Conservation (phyloP, 768 basidiomycete genomes). For the Suillus hirtellus region DNA sequence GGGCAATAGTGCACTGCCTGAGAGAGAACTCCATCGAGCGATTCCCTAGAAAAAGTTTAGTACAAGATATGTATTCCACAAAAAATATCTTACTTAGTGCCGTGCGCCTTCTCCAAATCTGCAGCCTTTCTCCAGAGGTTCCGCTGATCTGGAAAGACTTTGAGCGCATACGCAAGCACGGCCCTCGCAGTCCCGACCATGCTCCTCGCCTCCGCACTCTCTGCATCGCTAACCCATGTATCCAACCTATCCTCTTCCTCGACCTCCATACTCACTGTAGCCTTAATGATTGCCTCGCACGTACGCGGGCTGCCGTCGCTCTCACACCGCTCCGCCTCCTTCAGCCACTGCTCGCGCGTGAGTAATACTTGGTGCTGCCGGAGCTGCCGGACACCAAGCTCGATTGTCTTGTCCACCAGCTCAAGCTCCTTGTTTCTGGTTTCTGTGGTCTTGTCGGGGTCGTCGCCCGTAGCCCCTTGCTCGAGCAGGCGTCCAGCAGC, state of each 20-base stretch:
- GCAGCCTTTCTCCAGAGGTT: constrained; percentile 91
- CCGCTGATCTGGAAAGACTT: constrained; percentile 85
- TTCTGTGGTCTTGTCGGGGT: constrained; percentile 47
- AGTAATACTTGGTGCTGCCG: constrained; percentile 83
- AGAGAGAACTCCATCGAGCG: constrained; percentile 76
- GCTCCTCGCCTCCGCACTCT: constrained; percentile 72
- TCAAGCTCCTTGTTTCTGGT: constrained; percentile 65
- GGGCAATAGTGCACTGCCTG: constrained; percentile 90
- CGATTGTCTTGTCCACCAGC: constrained; percentile 86
- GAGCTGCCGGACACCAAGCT: constrained; percentile 76
- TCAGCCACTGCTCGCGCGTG: constrained; percentile 90
- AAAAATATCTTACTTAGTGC: constrained; percentile 56
- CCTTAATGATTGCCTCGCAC: constrained; percentile 93
- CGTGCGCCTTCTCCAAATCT: constrained; percentile 90
- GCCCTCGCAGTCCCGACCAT: constrained; percentile 84
- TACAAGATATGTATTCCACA: background rate
- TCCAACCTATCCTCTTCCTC: constrained; percentile 93
- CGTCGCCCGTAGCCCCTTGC: constrained; percentile 61
- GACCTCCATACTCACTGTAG: constrained; percentile 88
- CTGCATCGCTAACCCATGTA: constrained; percentile 91
- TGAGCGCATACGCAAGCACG: constrained; percentile 86
- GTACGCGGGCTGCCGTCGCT: constrained; percentile 81
- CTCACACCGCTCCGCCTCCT: constrained; percentile 93
- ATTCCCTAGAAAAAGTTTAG: constrained; percentile 50
- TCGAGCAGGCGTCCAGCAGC: constrained; percentile 92